Base-by-base conservation (phyloP, 305 asterid genomes). In the Fraxinus sp. region DNA sequence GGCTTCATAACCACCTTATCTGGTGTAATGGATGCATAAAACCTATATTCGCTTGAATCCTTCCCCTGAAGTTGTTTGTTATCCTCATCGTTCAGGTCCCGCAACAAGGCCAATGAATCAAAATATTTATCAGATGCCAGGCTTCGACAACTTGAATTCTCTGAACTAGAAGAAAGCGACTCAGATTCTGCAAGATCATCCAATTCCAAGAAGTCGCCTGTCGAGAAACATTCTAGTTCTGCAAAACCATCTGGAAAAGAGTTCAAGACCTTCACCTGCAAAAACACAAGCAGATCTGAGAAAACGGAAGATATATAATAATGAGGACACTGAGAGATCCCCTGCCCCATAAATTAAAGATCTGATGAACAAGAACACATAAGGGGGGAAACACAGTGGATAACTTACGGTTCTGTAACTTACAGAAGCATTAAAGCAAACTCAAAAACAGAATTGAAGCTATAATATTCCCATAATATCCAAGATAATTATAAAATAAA, bases 151-250 rank as follows among this genome's bases (percentile, higher is more conserved):
- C 93, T 90, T 9, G 98, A 90, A 76, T 90, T 91, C 75, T 83
- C 89, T 28, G 96, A 92, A 83, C 92, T 92, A 8, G 93, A 90
- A 68, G 92, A 89, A 82, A 59, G 91, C 2, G 95, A 92, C 8
- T 74, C 85, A 0, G 84, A 89, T 41, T 87, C 92, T 62, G 4
- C 89, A 57, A 94, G 90, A 81, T 93, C 98, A 80, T 88, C 41
- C 86, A 92, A 39, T 87, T 94, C 98, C 83, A 94, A 64, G 87
- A 36, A 93, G 88, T 93, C 96, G 1, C 87, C 94, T 80, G 78
- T 86, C 8, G 22, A 10, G 85, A 86, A 43, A 68, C 89, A 89
- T 35, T 89, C 89, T 66, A 1, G 77, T 78, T 84, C 89, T 0
- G 64, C 55, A 4, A 55, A 84, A 26, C 7, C 79, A 77, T 46